Conservation (phyloP, 768 basidiomycete genomes). For the Trametes meyenii region DNA sequence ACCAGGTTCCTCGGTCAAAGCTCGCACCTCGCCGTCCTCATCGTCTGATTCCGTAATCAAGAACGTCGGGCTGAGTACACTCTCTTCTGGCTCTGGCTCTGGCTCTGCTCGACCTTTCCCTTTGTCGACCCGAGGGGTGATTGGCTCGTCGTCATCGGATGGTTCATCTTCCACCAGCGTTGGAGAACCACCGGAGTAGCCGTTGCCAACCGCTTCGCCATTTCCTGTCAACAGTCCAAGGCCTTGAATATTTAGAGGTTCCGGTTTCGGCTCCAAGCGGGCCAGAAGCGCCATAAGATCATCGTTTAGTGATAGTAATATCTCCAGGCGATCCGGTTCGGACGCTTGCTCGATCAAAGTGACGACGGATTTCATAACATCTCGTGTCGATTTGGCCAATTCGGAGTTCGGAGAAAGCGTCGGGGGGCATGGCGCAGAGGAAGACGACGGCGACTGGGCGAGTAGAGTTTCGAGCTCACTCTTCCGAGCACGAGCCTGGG, state of each 20-base stretch:
- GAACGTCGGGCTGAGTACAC: slow-evolving; percentile 64
- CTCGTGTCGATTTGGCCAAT: slow-evolving; percentile 51
- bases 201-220: slow-evolving; percentile 27
- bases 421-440: slow-evolving; percentile 21
- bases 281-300: slow-evolving; percentile 60
- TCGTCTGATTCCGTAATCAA: slow-evolving; percentile 39
- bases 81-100: slow-evolving; percentile 67
- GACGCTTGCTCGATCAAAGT: slow-evolving; percentile 56
- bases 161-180: slow-evolving; percentile 9
- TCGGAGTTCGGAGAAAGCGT: slow-evolving; percentile 35
- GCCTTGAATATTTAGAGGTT: slow-evolving; percentile 16
- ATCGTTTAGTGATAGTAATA: slow-evolving; percentile 75
- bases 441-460: slow-evolving; percentile 27
- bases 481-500: slow-evolving; percentile 45
- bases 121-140: slow-evolving; percentile 73
- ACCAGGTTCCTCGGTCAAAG: slow-evolving; percentile 40
- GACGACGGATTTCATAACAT: slow-evolving; percentile 54
- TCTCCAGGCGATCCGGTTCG: slow-evolving; percentile 64
- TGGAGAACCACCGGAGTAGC: slow-evolving; percentile 25
- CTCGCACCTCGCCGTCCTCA: slow-evolving; percentile 45
- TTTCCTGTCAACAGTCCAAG: slow-evolving; percentile 23
- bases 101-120: slow-evolving; percentile 76
- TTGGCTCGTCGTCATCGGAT: slow-evolving; percentile 40
- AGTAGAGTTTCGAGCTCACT: slow-evolving; percentile 33
- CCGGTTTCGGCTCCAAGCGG: slow-evolving; percentile 28